Evolutionary conservation across 2,329 filamentous ascomycete species (phyloP), one percentile per base, ranked within the genome.

Genomic region (Trichoderma endophyticum): DNA sequence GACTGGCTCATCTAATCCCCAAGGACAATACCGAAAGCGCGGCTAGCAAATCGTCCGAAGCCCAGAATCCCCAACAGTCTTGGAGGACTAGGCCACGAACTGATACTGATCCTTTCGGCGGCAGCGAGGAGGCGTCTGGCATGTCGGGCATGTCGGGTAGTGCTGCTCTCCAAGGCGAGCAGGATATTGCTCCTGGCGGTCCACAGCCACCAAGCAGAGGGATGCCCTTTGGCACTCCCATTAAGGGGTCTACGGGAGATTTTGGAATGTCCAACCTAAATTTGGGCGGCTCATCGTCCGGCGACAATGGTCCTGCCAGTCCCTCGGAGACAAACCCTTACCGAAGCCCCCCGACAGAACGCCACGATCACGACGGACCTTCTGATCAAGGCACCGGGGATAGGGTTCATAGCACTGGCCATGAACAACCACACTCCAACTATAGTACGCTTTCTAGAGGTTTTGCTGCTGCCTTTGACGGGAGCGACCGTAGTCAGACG

Each of bases 311-410:
- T 72, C 92, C 93, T 0, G 89, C 93, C 78, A 98, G 95, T 79
- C 96, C 96, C 12, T 96, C 95, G 0, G 93, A 97, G 78, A 98
- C 96, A 3, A 99, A 99, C 79, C 96, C 96, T 2, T 99, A 96
- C 79, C 93, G 95, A 75, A 98, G 95, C 80, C 96, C 96, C 3
- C 90, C 92, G 8, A 92, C 91, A 48, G 92, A 94, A 30, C 90
- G 90, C 59, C 90, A 92, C 71, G 87, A 88, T 21, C 89, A 93
- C 62, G 88, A 89, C 18, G 88, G 88, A 8, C 85, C 26, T 7
- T 15, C 87, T 60, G 88, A 92, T 59, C 83, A 84, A 6, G 85
- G 86, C 62, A 78, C 80, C 39, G 83, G 85, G 14, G 85, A 87
- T 8, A 83, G 83, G 64, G 78, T 82, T 14, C 84, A 85, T 66